Evolutionary conservation across 73 alveolate genomes (phyloP).

Genomic region (Durusdinium trenchii): DNA sequence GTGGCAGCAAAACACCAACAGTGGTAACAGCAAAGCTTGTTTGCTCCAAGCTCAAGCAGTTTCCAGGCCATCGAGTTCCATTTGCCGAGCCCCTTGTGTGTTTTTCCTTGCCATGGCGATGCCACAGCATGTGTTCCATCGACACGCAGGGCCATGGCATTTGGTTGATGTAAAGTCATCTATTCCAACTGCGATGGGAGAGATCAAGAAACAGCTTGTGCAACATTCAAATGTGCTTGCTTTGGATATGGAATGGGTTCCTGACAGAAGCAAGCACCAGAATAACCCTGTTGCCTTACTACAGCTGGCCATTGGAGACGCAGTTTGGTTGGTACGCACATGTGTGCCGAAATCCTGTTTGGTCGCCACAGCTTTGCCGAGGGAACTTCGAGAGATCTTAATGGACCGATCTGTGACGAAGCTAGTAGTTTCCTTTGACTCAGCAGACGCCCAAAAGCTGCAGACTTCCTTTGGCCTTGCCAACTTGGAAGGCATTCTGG

Average conservation of each 20-base stretch:
- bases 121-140: slow-evolving; percentile 44
- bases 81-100: no score
- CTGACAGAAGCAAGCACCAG: slow-evolving; percentile 43
- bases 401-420: slow-evolving; percentile 33
- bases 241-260: slow-evolving; percentile 43
- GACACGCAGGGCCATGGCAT: slow-evolving; percentile 39
- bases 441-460: slow-evolving; percentile 4
- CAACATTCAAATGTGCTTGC: slow-evolving; percentile 38
- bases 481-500: background rate
- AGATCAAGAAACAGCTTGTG: slow-evolving; percentile 12
- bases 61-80: no score
- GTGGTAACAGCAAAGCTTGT: no score
- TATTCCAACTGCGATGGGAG: background rate
- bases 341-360: background rate
- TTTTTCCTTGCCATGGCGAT: no score
- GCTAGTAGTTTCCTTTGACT: slow-evolving; percentile 40
- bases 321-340: slow-evolving; percentile 44
- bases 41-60: no score
- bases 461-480: slow-evolving; percentile 9
- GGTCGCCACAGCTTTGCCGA: background rate
- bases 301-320: slow-evolving; percentile 36
- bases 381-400: slow-evolving; percentile 23
- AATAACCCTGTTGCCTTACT: slow-evolving; percentile 24
- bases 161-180: background rate
- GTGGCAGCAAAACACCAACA: no score